Percentiles rank a stretch among this genome's conserved stretches.
Evolutionary conservation across 2,329 filamentous ascomycete genomes (phyloP).

Genomic region (Arthroderma uncinatum): DNA sequence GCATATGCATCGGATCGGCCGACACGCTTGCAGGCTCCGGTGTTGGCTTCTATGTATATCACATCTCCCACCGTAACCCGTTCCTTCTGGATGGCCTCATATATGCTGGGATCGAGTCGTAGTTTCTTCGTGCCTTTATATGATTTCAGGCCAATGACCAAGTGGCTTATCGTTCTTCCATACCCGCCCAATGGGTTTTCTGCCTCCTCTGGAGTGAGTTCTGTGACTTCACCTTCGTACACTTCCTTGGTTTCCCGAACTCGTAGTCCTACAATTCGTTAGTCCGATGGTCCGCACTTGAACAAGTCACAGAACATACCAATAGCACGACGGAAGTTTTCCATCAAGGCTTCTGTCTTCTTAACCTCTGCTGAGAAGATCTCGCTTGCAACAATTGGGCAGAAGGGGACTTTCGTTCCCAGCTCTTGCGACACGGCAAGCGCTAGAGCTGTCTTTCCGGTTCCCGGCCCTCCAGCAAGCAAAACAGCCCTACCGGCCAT

Average conservation of each 20-base stretch:
- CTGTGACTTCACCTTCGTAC: conserved; percentile 96
- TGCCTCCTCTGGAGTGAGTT: conserved; percentile 92
- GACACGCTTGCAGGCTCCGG: conserved; percentile 92
- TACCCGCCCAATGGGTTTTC: conserved; percentile 96
- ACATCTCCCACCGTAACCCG: conserved; percentile 91
- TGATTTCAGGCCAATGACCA: conserved; percentile 89
- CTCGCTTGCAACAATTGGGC: conserved; percentile 94
- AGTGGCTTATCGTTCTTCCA: conserved; percentile 91
- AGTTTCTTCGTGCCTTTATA: conserved; percentile 97
- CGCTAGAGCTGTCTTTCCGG: conserved; percentile 92
- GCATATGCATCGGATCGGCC: conserved; percentile 93
- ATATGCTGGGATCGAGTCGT: conserved; percentile 91
- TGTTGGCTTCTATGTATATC: conserved; percentile 98
- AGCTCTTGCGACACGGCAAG: conserved; percentile 93
- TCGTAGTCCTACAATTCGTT: conserved; percentile 50
- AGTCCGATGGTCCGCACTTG: not conserved
- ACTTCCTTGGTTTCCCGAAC: conserved; percentile 99
- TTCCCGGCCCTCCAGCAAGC: conserved; percentile 86
- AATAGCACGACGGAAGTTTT: conserved; percentile 95
- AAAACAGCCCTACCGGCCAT: conserved; percentile 93
- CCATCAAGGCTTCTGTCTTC: conserved; percentile 98
- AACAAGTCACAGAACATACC: conserved; percentile 40
- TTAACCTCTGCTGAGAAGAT: conserved; percentile 97
- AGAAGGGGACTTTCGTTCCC: conserved; percentile 96
- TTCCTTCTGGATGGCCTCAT: conserved; percentile 98